Evolutionary conservation across 108 stramenopile genomes (phyloP).

Genomic region (Skeletonema grethae): DNA sequence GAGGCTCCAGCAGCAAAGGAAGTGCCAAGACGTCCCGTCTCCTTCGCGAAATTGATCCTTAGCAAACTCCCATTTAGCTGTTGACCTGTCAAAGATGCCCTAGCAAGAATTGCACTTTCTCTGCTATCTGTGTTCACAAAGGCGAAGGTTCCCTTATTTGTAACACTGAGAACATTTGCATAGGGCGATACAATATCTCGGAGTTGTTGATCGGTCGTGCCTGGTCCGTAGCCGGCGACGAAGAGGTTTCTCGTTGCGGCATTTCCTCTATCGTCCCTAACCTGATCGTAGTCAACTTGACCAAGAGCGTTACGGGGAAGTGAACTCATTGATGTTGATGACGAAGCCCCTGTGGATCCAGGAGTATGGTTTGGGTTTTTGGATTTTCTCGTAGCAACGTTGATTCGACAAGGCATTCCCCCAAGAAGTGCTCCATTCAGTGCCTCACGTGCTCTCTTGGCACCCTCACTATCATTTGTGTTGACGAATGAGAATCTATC

Average conservation of each 20-base stretch:
- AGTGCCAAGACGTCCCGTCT: conserved; percentile 84
- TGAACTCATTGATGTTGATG: conserved; percentile 11
- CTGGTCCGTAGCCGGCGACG: conserved; percentile 85
- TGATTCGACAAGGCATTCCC: conserved; percentile 81
- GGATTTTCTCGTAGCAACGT: conserved; percentile 71
- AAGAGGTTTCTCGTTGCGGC: conserved; percentile 88
- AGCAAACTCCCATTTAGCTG: conserved; percentile 77
- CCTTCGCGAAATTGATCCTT: conserved; percentile 89
- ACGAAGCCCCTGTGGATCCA: conserved; percentile 10
- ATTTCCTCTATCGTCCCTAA: conserved; percentile 87
- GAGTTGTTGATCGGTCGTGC: conserved; percentile 76
- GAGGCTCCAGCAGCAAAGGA: conserved; percentile 57
- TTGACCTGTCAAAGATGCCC: conserved; percentile 63
- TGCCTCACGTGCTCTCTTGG: conserved; percentile 71
- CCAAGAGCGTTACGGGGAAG: conserved; percentile 46
- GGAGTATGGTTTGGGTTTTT: conserved; percentile 37
- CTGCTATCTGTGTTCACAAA: conserved; percentile 82
- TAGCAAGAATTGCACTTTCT: conserved; percentile 62
- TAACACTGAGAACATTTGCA: conserved; percentile 67
- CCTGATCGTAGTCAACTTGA: conserved; percentile 47
- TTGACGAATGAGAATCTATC: conserved; percentile 81
- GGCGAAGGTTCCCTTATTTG: conserved; percentile 75
- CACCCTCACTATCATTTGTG: conserved; percentile 76
- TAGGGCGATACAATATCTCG: conserved; percentile 66
- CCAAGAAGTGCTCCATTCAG: conserved; percentile 79